A percentile compares a stretch with the other conserved stretches of the same genome.
phyloP scores from a whole-genome alignment of 2,329 filamentous ascomycete species.

The Monascus ruber region DNA sequence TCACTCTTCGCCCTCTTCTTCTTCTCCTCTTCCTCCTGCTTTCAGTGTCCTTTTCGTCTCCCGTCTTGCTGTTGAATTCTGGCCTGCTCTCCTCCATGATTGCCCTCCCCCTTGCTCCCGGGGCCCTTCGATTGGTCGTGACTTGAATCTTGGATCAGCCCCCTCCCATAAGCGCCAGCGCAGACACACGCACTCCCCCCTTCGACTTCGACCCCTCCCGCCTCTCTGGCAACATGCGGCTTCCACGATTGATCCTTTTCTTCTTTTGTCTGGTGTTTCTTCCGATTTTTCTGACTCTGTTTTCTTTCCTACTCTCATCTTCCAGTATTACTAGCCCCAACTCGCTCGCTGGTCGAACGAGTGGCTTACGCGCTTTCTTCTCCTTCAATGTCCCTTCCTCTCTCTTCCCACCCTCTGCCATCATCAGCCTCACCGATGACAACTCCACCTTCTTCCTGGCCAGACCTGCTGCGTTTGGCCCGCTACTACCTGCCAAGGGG shows the following conservation, averaged over 20 bases:
- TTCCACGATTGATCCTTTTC: slow-evolving; percentile 35
- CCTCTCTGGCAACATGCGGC: slow-evolving; percentile 32
- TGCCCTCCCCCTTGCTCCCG: not conserved
- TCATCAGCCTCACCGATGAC: slow-evolving; percentile 93
- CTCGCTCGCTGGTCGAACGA: slow-evolving; percentile 27
- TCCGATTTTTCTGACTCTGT: slow-evolving; percentile 37
- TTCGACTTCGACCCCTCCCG: not conserved
- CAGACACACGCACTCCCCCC: no score
- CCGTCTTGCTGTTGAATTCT: no score
- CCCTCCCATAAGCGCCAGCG: no score
- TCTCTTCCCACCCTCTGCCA: slow-evolving; percentile 87
- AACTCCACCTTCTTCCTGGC: slow-evolving; percentile 96
- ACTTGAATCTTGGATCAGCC: slow-evolving; percentile 1
- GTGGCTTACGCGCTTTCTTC: slow-evolving; percentile 48
- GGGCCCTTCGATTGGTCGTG: slow-evolving; percentile 4
- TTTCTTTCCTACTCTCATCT: slow-evolving; percentile 33
- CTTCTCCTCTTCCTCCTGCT: no score
- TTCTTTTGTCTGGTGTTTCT: slow-evolving; percentile 37
- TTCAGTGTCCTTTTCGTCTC: no score
- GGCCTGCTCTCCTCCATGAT: no score
- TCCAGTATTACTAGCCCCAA: slow-evolving; percentile 26
- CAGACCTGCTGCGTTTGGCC: slow-evolving; percentile 85
- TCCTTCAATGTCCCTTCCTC: slow-evolving; percentile 68
- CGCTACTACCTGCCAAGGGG: slow-evolving; percentile 60
- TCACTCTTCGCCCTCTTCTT: no score